Evolutionary conservation across 306 rosid genomes (phyloP), one percentile per base, ranked within the genome.

Genomic region (Cercis canadensis): DNA sequence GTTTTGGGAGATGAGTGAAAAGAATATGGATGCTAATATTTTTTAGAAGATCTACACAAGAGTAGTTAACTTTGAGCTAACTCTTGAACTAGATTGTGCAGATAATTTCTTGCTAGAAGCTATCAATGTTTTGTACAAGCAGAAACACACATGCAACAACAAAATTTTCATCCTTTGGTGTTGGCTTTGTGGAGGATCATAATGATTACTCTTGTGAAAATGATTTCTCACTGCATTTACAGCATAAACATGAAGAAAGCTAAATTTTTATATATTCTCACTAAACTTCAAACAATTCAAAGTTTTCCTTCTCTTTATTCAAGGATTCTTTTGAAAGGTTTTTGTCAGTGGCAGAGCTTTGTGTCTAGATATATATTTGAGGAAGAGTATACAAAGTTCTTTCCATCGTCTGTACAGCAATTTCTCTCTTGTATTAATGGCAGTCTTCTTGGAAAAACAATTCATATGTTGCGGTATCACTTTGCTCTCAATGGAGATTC

Each of bases 371-470:
- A 80, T 54, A 76, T 90, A 65, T 90, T 93, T 83, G 70, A 75
- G 70, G 96, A 88, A 75, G 88, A 90, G 34, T 88, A 74, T 75
- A 85, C 77, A 6, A 80, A 86, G 56, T 54, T 80, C 49, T 47
- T 86, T 41, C 98, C 97, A 45, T 78, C 78, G 65, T 87, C 97
- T 72, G 51, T 74, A 67, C 79, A 72, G 66, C 90, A 93, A 72
- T 78, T 93, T 66, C 66, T 88, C 11, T 41, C 60, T 73, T 85
- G 85, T 77, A 60, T 78, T 21, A 69, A 87, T 81, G 44, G 57
- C 49, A 90, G 96, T 81, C 94, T 93, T 82, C 94, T 93, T 79
- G 90, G 94, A 71, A 90, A 88, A 78, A 70, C 87, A 64, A 56
- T 88, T 72, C 63, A 63, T 45, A 90, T 93, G 90, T 63, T 93